These are phyloP conservation scores for Ceratocystis colombiana DNA, from an alignment of 2,329 filamentous ascomycete species.

Conservation along the genomic window DNA sequence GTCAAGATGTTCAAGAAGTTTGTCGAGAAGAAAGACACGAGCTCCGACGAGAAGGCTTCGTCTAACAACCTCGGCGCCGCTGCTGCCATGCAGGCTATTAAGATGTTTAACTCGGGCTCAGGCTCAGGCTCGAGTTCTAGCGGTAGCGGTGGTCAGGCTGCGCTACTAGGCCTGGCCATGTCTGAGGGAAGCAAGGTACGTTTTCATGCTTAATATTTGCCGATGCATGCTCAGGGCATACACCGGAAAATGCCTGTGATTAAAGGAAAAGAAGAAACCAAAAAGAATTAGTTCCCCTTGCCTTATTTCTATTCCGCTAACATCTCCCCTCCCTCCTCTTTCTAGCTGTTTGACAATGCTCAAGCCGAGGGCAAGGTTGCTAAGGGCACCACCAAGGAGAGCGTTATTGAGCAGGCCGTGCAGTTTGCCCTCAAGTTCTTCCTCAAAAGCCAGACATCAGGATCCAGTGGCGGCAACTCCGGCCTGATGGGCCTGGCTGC, in stretches of 20 bases:
- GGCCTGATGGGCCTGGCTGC: conserved; percentile 40
- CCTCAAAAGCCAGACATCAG: conserved; percentile 56
- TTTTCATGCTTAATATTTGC: not conserved
- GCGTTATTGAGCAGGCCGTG: conserved; percentile 65
- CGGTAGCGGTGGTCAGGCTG: conserved; percentile 45
- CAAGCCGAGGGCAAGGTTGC: conserved; percentile 44
- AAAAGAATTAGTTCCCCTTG: not conserved
- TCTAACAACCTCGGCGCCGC: conserved; percentile 54
- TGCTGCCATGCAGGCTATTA: conserved; percentile 70
- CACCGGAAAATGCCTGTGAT: no score
- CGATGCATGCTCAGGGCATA: no score
- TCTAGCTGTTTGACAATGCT: conserved; percentile 51
- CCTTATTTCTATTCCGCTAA: not conserved
- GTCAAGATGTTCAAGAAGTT: conserved; percentile 65
- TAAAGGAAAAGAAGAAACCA: conserved; percentile 14
- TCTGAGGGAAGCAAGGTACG: conserved; percentile 68
- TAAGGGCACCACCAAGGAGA: conserved; percentile 63
- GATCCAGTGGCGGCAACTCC: conserved; percentile 36
- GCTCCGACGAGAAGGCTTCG: conserved; percentile 39
- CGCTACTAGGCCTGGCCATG: conserved; percentile 80
- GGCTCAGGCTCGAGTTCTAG: conserved; percentile 30
- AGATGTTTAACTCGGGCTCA: conserved; percentile 58
- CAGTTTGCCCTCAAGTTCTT: conserved; percentile 89
- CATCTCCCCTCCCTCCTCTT: not conserved
- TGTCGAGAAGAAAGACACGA: conserved; percentile 48